Base-by-base conservation (phyloP, 2,329 filamentous ascomycete genomes). In the Moelleriella libera region DNA sequence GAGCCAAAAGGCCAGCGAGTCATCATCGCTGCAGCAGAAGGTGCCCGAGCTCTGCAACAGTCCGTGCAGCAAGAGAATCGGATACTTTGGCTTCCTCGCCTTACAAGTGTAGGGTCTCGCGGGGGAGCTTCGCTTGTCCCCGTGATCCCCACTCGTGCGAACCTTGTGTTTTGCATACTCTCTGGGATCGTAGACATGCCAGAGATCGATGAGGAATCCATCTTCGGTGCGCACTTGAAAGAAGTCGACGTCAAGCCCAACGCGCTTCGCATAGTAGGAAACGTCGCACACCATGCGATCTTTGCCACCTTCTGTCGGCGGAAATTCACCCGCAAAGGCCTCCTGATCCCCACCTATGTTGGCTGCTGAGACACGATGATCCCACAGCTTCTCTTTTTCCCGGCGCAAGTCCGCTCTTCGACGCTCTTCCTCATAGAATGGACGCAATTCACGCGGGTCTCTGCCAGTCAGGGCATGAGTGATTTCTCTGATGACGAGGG, bases 161-260 rank as follows among this genome's bases (percentile, higher is more conserved):
- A 11, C 14, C 30, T 5, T 29, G 9, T 37, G 29, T 8, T 11
- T 71, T 0, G 68, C 70, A 58, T 88, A 83, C 50, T 90, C 83
- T 45, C 74, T 76, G 0, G 90, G 90, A 52, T 95, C 83, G 61
- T 86, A 94, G 30, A 96, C 73, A 61, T 96, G 90, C 82, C 86
- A 94, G 1, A 96, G 71, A 28, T 85, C 80, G 51, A 96, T 84
- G 43, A 96, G 78, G 60, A 95, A 96, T 1, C 89, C 89, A 57
- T 97, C 90, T 61, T 96, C 89, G 0, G 90, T 96, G 62, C 94
- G 83, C 0, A 96, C 88, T 45, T 85, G 73, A 57, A 88, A 86
- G 8, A 76, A 76, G 58, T 96, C 89, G 29, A 88, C 78, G 51
- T 96, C 88, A 1, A 97, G 73, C 0, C 90, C 90, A 11, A 95